Conservation (phyloP, 306 rosid species). For the Prunus padus region DNA sequence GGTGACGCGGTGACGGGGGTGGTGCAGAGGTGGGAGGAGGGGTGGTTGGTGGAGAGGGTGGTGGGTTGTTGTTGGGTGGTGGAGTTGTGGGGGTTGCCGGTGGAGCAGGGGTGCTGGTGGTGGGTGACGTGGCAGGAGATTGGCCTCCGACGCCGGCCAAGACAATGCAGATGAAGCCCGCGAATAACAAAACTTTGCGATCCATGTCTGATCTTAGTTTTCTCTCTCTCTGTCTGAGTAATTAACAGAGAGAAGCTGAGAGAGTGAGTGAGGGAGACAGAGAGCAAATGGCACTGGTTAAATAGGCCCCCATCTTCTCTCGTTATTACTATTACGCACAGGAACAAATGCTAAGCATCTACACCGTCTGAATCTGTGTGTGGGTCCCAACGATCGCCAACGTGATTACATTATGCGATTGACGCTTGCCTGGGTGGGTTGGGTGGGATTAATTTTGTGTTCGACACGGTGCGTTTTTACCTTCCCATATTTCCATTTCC, state of each 20-base stretch:
- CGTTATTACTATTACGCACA: too few relatives aligned
- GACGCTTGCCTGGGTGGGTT: too few relatives aligned
- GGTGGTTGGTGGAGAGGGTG: constrained; percentile 34
- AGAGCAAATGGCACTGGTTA: constrained; percentile 20
- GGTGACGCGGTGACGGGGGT: constrained; percentile 11
- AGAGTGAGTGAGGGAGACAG: background rate
- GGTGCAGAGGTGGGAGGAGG: constrained; percentile 22
- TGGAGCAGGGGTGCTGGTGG: constrained; percentile 39
- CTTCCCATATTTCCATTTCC: background rate
- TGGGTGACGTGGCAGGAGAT: constrained; percentile 60
- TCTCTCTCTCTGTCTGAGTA: background rate
- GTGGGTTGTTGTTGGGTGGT: constrained; percentile 16
- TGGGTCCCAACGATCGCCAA: too few relatives aligned
- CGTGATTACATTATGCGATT: too few relatives aligned
- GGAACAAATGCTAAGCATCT: background rate
- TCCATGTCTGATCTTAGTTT: constrained; percentile 17
- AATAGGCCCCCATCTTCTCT: constrained; percentile 24
- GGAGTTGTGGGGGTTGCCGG: constrained; percentile 24
- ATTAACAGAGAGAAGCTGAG: background rate
- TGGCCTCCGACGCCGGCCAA: constrained; percentile 59
- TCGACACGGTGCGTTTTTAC: background rate
- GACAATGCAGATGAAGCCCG: constrained; percentile 51
- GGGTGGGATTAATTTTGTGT: too few relatives aligned
- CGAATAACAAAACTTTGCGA: constrained; percentile 19
- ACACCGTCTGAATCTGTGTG: too few relatives aligned